These are phyloP conservation scores for Neckera pumila DNA, from an alignment of 225 moss, liverwort and hornwort genomes.

Conservation along the genomic window DNA sequence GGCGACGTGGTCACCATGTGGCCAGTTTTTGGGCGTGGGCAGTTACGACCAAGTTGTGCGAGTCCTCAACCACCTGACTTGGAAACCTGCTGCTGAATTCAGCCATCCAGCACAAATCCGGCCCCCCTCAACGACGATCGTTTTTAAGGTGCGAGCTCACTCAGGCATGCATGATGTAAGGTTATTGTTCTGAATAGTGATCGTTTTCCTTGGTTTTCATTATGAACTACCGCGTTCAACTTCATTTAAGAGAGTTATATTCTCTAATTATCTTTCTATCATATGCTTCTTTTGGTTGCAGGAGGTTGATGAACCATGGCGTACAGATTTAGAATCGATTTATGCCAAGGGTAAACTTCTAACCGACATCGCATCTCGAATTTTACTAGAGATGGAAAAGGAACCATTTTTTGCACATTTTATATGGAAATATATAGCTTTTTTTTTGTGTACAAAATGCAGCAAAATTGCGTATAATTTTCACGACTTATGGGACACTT, in stretches of 20 bases:
- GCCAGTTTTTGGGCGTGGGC: constrained; percentile 87
- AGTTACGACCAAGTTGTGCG: constrained; percentile 91
- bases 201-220: not conserved
- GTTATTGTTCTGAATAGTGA: not conserved
- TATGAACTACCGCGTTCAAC: not conserved
- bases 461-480: not conserved
- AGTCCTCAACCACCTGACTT: constrained; percentile 81
- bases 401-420: not conserved
- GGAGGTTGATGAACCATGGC: constrained; percentile 87
- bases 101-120: constrained; percentile 64
- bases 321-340: constrained; percentile 59
- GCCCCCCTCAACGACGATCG: constrained; percentile 65
- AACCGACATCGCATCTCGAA: not conserved
- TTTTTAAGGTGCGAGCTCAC: constrained; percentile 60
- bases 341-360: constrained; percentile 42
- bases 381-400: not conserved
- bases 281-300: constrained; percentile 6
- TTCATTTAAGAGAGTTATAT: not conserved
- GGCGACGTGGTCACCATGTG: constrained; percentile 87
- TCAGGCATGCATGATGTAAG: not conserved
- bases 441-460: not conserved
- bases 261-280: not conserved
- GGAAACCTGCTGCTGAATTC: constrained; percentile 88
- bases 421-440: not conserved
- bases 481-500: not conserved